A percentile compares a stretch with the other conserved stretches of the same genome.
phyloP scores from a whole-genome alignment of 225 moss, liverwort and hornwort species.

The Rhytidiadelphus loreus region DNA sequence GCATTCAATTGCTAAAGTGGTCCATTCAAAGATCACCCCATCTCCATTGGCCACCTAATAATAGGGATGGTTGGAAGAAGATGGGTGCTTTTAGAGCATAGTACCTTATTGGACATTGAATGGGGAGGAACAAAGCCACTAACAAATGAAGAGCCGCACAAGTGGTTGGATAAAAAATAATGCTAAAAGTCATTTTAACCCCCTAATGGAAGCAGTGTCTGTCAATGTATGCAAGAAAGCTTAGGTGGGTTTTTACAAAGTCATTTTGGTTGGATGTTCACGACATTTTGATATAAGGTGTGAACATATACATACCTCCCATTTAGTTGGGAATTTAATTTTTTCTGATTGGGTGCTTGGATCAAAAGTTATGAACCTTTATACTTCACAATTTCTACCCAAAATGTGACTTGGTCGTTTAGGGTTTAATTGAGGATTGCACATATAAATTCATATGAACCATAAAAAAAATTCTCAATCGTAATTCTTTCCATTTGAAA shows the following conservation, averaged over 20 bases:
- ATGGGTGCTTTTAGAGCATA: too few relatives aligned
- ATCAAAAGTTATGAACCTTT: background rate
- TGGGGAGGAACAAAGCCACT: background rate
- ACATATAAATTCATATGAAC: background rate
- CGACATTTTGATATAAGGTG: background rate
- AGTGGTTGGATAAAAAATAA: background rate
- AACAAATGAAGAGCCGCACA: accelerated
- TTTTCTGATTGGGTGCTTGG: accelerated
- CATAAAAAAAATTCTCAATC: background rate
- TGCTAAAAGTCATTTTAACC: background rate
- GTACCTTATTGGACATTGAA: background rate
- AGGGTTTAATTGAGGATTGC: background rate
- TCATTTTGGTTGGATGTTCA: background rate
- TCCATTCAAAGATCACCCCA: too few relatives aligned
- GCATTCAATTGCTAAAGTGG: too few relatives aligned
- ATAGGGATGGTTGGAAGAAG: too few relatives aligned
- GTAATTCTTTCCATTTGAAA: background rate
- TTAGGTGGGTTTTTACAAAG: accelerated
- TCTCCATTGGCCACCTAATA: too few relatives aligned
- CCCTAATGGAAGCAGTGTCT: accelerated
- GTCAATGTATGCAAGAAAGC: accelerated
- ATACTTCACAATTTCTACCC: background rate
- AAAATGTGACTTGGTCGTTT: accelerated
- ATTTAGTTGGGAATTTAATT: background rate
- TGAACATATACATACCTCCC: accelerated